Base-by-base conservation (phyloP, 2,329 filamentous ascomycete species). In the Aschersonia sp. region DNA sequence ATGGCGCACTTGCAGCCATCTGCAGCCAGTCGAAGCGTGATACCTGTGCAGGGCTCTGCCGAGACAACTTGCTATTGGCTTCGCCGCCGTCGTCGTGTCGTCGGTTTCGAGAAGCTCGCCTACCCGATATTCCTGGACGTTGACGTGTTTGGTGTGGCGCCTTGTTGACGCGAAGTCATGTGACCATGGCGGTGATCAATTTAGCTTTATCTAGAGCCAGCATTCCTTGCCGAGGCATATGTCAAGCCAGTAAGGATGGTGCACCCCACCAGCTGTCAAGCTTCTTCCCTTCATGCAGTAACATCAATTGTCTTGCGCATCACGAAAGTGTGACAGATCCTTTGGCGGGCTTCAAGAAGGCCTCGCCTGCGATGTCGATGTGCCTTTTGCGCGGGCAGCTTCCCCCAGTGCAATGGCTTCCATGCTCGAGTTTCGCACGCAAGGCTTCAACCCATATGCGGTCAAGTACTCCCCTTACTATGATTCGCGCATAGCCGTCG, bases 401-500 rank as follows among this genome's bases (percentile, higher is more conserved):
- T 22, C 22, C 2, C 22, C 22, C 2, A 22, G 22, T 22, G 22
- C 22, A 22, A 70, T 70, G 67, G 66, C 67, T 65, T 70, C 71
- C 61, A 95, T 97, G 88, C 82, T 97, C 57, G 88, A 95, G 68
- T 97, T 86, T 69, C 84, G 86, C 53, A 97, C 92, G 29, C 77
- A 87, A 62, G 92, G 92, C 59, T 97, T 80, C 75, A 95, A 97
- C 66, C 89, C 89, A 58, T 95, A 94, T 68, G 87, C 86, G 56
- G 88, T 95, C 66, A 95, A 95, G 68, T 98, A 97, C 73, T 97
- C 90, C 48, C 92, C 92, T 6, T 98, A 95, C 71, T 94, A 94
- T 70, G 92, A 97, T 70, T 92, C 86, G 54, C 82, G 89, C 53
- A 80, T 98, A 53, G 90, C 90, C 49, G 88, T 95, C 57, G 86